Conservation (phyloP, 2,329 filamentous ascomycete genomes). For the Fonsecaea multimorphosa region DNA sequence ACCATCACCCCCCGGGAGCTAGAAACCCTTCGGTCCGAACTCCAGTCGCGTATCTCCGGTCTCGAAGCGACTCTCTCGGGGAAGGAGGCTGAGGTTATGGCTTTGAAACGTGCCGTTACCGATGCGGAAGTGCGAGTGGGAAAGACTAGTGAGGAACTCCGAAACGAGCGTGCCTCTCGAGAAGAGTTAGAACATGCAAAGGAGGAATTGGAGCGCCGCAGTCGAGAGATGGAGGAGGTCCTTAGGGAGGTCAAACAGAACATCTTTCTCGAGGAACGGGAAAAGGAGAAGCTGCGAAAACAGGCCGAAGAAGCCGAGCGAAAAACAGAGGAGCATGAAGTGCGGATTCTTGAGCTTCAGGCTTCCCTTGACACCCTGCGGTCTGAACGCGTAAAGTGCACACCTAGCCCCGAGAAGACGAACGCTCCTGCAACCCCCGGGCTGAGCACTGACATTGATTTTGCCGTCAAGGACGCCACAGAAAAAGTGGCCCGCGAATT, state of each 20-base stretch:
- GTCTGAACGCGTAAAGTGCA: conserved; percentile 41
- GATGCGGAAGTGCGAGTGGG: conserved; percentile 93
- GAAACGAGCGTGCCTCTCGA: conserved; percentile 73
- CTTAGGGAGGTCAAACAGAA: conserved; percentile 81
- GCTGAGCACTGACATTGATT: conserved; percentile 53
- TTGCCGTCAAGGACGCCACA: conserved; percentile 81
- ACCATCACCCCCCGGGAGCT: conserved; percentile 90
- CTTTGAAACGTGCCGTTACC: conserved; percentile 82
- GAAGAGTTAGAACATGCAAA: conserved; percentile 78
- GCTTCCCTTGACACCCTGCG: conserved; percentile 53
- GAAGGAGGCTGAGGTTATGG: conserved; percentile 88
- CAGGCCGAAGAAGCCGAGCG: conserved; percentile 79
- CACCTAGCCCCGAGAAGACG: conserved; percentile 46
- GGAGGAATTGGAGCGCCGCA: conserved; percentile 81
- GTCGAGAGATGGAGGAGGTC: conserved; percentile 83
- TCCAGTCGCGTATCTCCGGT: conserved; percentile 92
- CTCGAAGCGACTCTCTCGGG: conserved; percentile 89
- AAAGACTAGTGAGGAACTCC: conserved; percentile 79
- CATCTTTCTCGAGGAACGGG: conserved; percentile 76
- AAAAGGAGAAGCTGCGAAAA: conserved; percentile 77
- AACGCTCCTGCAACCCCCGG: conserved; percentile 32
- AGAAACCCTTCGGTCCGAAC: conserved; percentile 87
- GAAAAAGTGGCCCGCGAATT: conserved; percentile 94
- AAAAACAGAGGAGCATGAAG: conserved; percentile 53
- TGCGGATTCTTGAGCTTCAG: conserved; percentile 54